phyloP scores from a whole-genome alignment of 192 early-diverging fungal species.

The Jimgerdemannia flammicorona region DNA sequence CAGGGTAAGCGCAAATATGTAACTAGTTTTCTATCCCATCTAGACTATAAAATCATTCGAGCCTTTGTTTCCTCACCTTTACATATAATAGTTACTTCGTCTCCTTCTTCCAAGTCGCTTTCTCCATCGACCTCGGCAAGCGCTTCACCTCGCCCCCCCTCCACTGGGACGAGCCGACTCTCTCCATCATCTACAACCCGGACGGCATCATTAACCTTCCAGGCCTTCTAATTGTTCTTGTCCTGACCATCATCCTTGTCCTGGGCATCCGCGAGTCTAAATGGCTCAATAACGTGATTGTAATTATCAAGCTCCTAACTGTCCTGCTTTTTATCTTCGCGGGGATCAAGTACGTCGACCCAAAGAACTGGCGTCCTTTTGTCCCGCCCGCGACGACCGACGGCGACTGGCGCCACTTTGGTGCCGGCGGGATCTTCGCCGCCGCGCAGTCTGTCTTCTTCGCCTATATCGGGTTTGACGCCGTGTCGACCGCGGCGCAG shows the following conservation, averaged over 20 bases:
- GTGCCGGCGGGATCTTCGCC: conserved; percentile 64
- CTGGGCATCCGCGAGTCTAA: conserved; percentile 74
- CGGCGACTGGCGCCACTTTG: conserved; percentile 53
- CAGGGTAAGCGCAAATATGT: conserved; percentile 21
- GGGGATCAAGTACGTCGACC: conserved; percentile 62
- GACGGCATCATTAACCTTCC: conserved; percentile 71
- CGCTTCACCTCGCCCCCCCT: conserved; percentile 72
- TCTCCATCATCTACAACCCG: conserved; percentile 9
- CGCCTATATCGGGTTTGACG: conserved; percentile 87
- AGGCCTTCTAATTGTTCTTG: conserved; percentile 61
- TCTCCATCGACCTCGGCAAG: conserved; percentile 39
- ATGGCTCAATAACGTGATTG: conserved; percentile 67
- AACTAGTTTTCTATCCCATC: too few relatives aligned
- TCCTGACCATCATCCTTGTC: conserved; percentile 61
- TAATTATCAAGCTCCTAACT: conserved; percentile 68
- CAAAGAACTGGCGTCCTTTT: conserved; percentile 73
- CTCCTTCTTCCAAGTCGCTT: conserved; percentile 58
- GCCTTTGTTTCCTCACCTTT: too few relatives aligned
- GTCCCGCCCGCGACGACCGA: conserved; percentile 46
- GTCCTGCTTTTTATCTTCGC: conserved; percentile 80
- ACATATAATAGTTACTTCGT: conserved; percentile 54
- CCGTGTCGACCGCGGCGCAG: conserved; percentile 81
- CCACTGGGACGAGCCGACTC: conserved; percentile 51
- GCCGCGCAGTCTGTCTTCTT: conserved; percentile 75
- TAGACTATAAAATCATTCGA: too few relatives aligned